phyloP scores from a whole-genome alignment of 805 yeast genomes.

The Starmerella sirachaensis region DNA sequence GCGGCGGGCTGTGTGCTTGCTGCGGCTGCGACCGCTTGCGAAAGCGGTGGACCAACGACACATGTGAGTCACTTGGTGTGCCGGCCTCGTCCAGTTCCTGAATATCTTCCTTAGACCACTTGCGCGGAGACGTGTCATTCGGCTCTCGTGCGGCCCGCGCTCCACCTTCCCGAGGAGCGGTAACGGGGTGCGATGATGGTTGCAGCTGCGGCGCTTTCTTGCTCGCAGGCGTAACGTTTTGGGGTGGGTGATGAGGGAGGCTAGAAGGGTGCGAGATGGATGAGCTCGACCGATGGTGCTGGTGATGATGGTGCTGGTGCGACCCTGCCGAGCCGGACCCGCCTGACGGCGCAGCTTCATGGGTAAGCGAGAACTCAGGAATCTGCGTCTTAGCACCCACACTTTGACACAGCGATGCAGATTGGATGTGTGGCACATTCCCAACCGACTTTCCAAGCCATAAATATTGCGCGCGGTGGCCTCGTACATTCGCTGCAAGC shows the following conservation, averaged over 20 bases:
- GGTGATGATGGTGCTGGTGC: not conserved
- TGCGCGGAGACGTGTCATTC: too few species aligned
- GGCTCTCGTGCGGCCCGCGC: too few species aligned
- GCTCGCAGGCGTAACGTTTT: too few species aligned
- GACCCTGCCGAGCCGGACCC: not conserved
- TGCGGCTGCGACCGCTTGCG: not conserved
- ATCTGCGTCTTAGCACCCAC: conserved; percentile 5
- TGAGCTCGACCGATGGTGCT: not conserved
- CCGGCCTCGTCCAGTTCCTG: too few species aligned
- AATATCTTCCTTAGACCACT: too few species aligned
- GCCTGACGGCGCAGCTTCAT: too few species aligned
- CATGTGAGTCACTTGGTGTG: not conserved
- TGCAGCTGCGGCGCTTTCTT: too few species aligned
- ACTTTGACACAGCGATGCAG: conserved; percentile 1
- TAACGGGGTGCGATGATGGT: too few species aligned
- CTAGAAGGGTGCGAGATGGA: not conserved
- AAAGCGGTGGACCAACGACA: conserved; percentile 1
- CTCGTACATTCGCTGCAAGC: conserved; percentile 18
- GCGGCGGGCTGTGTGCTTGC: not conserved
- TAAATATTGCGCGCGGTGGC: conserved; percentile 21
- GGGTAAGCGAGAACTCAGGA: conserved; percentile 13
- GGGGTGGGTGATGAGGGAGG: too few species aligned
- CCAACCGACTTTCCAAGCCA: conserved; percentile 22
- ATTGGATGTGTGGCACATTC: conserved; percentile 11
- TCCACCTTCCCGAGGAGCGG: too few species aligned